Percentiles rank a stretch among this genome's conserved stretches.
Conservation (phyloP, 768 basidiomycete genomes). For the Naganishia randhawae region DNA sequence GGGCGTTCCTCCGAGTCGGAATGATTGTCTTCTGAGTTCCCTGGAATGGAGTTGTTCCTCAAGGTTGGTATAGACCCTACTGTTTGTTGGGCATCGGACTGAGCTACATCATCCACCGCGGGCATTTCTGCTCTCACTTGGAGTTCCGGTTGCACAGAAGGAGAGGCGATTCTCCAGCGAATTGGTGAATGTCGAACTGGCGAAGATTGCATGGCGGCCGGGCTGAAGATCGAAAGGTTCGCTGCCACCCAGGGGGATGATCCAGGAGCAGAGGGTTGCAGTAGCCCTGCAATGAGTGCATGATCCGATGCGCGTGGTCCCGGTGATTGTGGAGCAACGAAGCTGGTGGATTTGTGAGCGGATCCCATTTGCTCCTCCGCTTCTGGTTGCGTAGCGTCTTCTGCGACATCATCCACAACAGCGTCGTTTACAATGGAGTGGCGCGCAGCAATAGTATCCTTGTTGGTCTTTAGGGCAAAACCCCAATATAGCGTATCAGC, state of each 20-base stretch:
- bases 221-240: constrained; percentile 13
- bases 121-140: background rate
- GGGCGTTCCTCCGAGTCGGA: background rate
- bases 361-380: background rate
- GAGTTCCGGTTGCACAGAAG: background rate
- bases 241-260: constrained; percentile 11
- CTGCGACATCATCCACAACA: background rate
- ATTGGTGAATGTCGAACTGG: constrained; percentile 2
- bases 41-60: background rate
- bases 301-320: background rate
- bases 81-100: background rate
- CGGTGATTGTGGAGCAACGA: background rate
- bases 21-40: too few relatives aligned
- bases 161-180: constrained; percentile 12
- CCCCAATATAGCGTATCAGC: background rate
- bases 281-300: too few relatives aligned
- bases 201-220: constrained; percentile 8
- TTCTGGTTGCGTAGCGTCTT: background rate
- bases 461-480: background rate
- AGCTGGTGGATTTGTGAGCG: background rate
- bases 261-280: background rate
- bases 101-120: background rate
- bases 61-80: background rate
- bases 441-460: background rate
- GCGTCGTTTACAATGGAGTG: background rate